Percentiles rank a stretch among this genome's conserved stretches.
These are phyloP conservation scores for Fusarium sp. DNA, from an alignment of 2,329 filamentous ascomycete genomes.

Conservation along the genomic window DNA sequence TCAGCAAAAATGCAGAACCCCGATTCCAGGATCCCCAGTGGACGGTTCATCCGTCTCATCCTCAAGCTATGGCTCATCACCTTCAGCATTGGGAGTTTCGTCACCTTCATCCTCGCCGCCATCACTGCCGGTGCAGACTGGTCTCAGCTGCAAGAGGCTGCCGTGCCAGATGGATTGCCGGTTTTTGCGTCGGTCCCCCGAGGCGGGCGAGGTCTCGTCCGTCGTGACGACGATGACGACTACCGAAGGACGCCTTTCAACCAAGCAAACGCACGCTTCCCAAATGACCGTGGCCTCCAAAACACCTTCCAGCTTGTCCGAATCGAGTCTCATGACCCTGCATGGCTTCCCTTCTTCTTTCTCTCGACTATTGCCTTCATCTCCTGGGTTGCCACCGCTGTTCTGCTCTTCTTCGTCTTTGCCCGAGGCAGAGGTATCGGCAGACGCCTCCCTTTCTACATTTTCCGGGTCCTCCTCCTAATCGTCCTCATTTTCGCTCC, in stretches of 20 bases:
- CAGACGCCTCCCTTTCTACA: conserved; percentile 29
- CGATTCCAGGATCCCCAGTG: not conserved
- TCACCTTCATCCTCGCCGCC: conserved; percentile 33
- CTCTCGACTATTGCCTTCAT: conserved; percentile 28
- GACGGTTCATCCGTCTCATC: conserved; percentile 10
- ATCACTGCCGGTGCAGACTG: conserved; percentile 15
- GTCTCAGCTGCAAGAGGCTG: not conserved
- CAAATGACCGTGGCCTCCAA: not conserved
- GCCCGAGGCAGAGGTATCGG: conserved; percentile 2
- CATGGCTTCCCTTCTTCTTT: conserved; percentile 32
- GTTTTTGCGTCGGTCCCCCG: not conserved
- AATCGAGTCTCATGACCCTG: not conserved
- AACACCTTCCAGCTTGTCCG: not conserved
- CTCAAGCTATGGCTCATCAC: conserved; percentile 31
- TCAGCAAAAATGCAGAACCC: conserved; percentile 1
- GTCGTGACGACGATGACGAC: not conserved
- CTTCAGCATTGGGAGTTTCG: conserved; percentile 35
- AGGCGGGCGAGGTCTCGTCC: not conserved
- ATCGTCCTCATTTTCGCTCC: conserved; percentile 34
- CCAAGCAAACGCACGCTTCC: not conserved
- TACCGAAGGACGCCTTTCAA: not conserved
- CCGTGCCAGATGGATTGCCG: not conserved
- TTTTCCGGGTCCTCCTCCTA: conserved; percentile 40
- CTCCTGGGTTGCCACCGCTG: conserved; percentile 11
- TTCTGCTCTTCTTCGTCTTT: conserved; percentile 28